Base-by-base conservation (phyloP, 768 basidiomycete genomes). In the Scleroderma citrinum region DNA sequence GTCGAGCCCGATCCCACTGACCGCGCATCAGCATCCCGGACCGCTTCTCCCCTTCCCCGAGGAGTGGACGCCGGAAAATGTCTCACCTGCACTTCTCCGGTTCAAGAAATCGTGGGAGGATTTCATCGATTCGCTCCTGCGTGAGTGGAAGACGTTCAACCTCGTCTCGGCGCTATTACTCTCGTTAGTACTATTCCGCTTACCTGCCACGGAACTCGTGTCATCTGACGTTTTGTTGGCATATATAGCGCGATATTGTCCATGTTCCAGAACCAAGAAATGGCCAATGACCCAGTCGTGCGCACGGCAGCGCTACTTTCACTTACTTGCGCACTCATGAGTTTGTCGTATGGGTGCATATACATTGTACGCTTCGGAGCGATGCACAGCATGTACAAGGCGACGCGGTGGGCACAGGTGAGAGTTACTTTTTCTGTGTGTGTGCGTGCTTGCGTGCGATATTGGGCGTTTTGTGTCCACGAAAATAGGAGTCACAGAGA, bases 101-200 rank as follows among this genome's bases (percentile, higher is more conserved):
- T 90, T 90, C 71, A 76, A 75, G 54, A 55, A 59, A 7, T 75
- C 80, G 2, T 89, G 87, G 87, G 87, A 88, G 63, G 64, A 59
- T 0, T 87, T 89, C 55, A 75, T 87, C 11, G 82, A 85, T 47
- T 80, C 82, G 1, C 68, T 88, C n/a, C 51, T 79, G 53, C 73
- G 78, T 23, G 85, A 87, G 56, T 87, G 84, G 84, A 87, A 87
- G 68, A 87, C 85, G 6, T 58, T 79, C 36, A 88, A 88, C 56
- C 71, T 88, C 17, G 78, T 89, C 17, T 87, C 85, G 12, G 87
- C 83, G 7, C 62, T 89, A 19, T 65, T 78, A 4, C 66, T 69
- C 57, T 71, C 77, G 76, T 77, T 46, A 24, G 75, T 69, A 44
- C 48, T 50, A 30, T 34, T n/a, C 12, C n/a, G 11, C 17, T 48